These are phyloP conservation scores for Vanderwaltozyma polyspora DNA, from an alignment of 805 yeast genomes.

Conservation along the genomic window DNA sequence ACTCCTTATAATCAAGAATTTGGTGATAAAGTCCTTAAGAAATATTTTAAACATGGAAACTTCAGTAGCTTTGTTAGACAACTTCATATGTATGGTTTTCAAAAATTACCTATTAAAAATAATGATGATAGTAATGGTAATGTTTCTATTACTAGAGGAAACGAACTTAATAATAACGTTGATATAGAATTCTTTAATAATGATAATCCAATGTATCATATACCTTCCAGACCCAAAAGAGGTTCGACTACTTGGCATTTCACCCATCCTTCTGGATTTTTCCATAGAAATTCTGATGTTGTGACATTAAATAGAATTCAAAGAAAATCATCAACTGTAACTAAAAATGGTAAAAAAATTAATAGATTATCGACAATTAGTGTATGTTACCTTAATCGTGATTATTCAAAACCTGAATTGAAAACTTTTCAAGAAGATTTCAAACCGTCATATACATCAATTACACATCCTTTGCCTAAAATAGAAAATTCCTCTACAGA, in stretches of 20 bases:
- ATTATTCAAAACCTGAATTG: no score
- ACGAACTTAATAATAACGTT: no score
- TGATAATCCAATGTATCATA: neutral
- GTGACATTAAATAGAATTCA: constrained; percentile 18
- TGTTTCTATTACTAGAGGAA: no score
- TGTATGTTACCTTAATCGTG: no score
- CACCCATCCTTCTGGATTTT: constrained; percentile 21
- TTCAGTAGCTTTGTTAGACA: constrained; percentile 72
- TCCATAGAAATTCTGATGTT: constrained; percentile 15
- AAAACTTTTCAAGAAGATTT: no score
- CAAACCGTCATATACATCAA: no score
- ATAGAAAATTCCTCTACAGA: no score
- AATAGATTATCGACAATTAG: neutral
- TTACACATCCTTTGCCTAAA: no score
- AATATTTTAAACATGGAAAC: constrained; percentile 70
- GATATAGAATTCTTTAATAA: no score
- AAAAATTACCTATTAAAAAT: constrained; percentile 37
- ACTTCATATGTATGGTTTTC: constrained; percentile 74
- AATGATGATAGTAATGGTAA: neutral
- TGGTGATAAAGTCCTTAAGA: constrained; percentile 57
- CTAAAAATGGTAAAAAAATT: neutral
- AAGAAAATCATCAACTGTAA: constrained; percentile 12
- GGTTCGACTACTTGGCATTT: constrained; percentile 17
- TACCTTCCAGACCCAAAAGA: constrained; percentile 3
- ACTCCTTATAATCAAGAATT: constrained; percentile 61